Conservation (phyloP, 192 early-diverging fungal genomes). For the Linderina pennispora region DNA sequence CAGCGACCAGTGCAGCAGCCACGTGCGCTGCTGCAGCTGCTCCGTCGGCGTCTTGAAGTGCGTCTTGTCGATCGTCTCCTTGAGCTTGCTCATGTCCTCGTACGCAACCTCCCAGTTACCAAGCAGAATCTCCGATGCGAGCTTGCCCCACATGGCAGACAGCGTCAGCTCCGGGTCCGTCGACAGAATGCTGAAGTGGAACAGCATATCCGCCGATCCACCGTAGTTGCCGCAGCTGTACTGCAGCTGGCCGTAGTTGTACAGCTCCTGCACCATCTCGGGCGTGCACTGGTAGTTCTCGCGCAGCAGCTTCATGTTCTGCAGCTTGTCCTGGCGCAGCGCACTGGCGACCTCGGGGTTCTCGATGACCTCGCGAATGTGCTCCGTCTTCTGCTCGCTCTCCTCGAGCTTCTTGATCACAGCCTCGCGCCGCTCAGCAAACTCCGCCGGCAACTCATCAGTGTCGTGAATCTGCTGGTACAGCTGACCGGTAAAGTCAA, state of each 20-base stretch:
- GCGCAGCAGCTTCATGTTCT: conserved; percentile 82
- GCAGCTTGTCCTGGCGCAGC: conserved; percentile 90
- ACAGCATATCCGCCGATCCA: conserved; percentile 87
- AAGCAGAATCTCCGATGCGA: conserved; percentile 89
- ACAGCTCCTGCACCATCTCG: conserved; percentile 83
- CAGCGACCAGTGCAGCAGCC: conserved; percentile 95
- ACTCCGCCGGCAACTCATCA: conserved; percentile 68
- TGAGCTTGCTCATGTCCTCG: conserved; percentile 83
- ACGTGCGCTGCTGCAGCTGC: conserved; percentile 88
- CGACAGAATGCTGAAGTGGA: conserved; percentile 92
- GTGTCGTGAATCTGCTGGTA: conserved; percentile 75
- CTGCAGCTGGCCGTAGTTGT: conserved; percentile 86
- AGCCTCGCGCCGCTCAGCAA: conserved; percentile 67
- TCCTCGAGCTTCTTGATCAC: conserved; percentile 70
- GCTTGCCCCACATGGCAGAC: conserved; percentile 94
- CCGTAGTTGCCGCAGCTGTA: conserved; percentile 91
- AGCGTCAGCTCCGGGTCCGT: conserved; percentile 79
- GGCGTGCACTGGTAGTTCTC: conserved; percentile 87
- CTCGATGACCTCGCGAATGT: conserved; percentile 84
- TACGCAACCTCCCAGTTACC: conserved; percentile 92
- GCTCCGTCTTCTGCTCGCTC: conserved; percentile 67
- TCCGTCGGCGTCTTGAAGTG: conserved; percentile 69
- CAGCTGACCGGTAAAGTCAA: conserved; percentile 83
- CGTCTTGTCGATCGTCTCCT: conserved; percentile 83
- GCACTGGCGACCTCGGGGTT: conserved; percentile 84